Evolutionary conservation across 2,329 filamentous ascomycete species (phyloP), one percentile per base, ranked within the genome.

Genomic region (Juglanconis oblonga): DNA sequence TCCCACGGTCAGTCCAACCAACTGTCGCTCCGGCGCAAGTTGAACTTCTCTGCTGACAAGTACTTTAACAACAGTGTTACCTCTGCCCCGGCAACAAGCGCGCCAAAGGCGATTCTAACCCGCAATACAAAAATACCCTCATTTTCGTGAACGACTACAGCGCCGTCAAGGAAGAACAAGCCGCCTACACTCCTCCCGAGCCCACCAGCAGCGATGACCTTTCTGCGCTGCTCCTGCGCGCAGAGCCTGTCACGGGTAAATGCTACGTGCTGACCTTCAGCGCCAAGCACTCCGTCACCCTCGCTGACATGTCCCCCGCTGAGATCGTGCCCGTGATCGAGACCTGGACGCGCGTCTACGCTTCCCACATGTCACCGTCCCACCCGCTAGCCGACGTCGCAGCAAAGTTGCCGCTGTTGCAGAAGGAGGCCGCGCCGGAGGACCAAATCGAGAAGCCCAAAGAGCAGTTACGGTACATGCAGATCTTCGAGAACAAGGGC

Each of bases 401-500:
- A 1, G 66, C 69, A 1, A 68, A 72, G 24, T 72, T 79, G 5
- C 67, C 74, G 5, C 70, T 82, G 7, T 71, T 77, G 42, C 52
- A 61, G n/a, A 55, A 55, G 5, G 68, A 74, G 2, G 68, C 79
- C 71, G 60, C 71, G 3, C 66, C 70, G 4, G 72, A 76, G 60
- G 72, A 70, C 59, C 62, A 71, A 31, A 71, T 83, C 17, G 67
- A 76, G 7, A 76, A 77, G 33, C 88, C 92, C 4, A 86, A 82
- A 55, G 84, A 90, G 56, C 91, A 96, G 75, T 92, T 96, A 69
- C 86, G 90, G 57, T 98, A 96, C 77, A 97, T 99, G 93, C 95
- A 99, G 73, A 98, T 99, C 65, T 99, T 99, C 64, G 95, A 99
- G 78, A 99, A 99, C 80, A 99, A 99, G 77, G 95, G 95, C 55